Base-by-base conservation (phyloP, 306 rosid species). In the Clitoria ternatea region DNA sequence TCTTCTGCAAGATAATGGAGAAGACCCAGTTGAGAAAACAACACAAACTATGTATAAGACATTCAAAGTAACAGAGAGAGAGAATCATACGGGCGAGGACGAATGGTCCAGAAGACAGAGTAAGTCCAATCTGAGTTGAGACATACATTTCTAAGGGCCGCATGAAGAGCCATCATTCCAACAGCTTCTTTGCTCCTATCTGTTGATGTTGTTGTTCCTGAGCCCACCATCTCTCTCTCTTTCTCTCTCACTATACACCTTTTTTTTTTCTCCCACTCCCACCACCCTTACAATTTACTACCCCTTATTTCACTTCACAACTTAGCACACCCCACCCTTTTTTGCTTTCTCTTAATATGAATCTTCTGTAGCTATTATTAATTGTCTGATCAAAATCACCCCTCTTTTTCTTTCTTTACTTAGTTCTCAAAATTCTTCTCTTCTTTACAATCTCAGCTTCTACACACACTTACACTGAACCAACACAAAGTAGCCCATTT, bases 121-220 rank as follows among this genome's bases (percentile, higher is more conserved):
- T 92, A 92, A 87, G 96, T 92, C 98, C 98, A 92, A 86, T 92
- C 96, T 60, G 87, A 12, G 79, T 79, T 83, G 74, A 83, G 77
- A 67, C 87, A 83, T 53, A 79, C 77, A 72, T 43, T 86, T 92
- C 98, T 85, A 76, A 92, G 98, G 87, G 98, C 92, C 90, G 89
- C 98, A 53, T 92, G 98, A 86, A 92, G 96, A 82, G 98, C 98
- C 98, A 92, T 92, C 98, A 92, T 92, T 88, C 96, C 98, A 57
- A 89, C 91, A 77, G 98, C 98, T 77, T 92, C 98, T 84, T 89
- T 92, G 96, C 98, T 87, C 80, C 98, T 89, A 82, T 89, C 96
- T 61, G 47, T 36, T 35, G 39, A 3, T 84, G 89, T 62, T 84
- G 77, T 78, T 83, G 78, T 81, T 82, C 92, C 98, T 84, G 98